Conservation (phyloP, 2,329 filamentous ascomycete genomes). For the Ilyonectria mors-panacis region DNA sequence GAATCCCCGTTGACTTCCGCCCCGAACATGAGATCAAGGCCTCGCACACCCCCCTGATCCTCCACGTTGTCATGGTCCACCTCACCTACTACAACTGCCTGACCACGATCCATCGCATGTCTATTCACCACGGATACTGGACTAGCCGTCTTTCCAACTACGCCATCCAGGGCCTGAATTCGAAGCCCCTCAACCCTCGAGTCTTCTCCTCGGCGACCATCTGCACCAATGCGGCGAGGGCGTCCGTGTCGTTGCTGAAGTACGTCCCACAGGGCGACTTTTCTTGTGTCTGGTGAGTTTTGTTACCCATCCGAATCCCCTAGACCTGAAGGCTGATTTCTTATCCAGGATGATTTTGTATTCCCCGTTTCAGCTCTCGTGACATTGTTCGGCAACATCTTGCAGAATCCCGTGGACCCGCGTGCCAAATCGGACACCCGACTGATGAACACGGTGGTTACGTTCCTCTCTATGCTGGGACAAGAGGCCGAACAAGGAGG, state of each 20-base stretch:
- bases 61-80: constrained; percentile 94
- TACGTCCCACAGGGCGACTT: constrained; percentile 97
- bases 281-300: constrained; percentile 89
- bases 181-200: constrained; percentile 89
- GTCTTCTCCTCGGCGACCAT: constrained; percentile 95
- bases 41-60: constrained; percentile 90
- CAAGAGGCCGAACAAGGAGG: constrained; percentile 91
- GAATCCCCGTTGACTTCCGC: constrained; percentile 95
- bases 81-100: constrained; percentile 98
- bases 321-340: constrained; percentile 46
- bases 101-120: constrained; percentile 98
- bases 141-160: constrained; percentile 95
- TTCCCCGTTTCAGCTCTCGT: constrained; percentile 94
- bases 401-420: constrained; percentile 94
- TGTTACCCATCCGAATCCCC: background rate
- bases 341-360: constrained; percentile 85
- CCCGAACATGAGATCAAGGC: constrained; percentile 97
- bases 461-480: constrained; percentile 90
- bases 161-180: constrained; percentile 93
- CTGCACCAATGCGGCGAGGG: constrained; percentile 92
- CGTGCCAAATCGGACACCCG: constrained; percentile 90
- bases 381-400: constrained; percentile 94
- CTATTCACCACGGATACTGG: constrained; percentile 98
- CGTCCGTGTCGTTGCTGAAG: constrained; percentile 93
- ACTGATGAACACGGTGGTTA: constrained; percentile 93